These are phyloP conservation scores for Trichoderma simmonsii DNA, from an alignment of 2,329 filamentous ascomycete species.

Conservation along the genomic window DNA sequence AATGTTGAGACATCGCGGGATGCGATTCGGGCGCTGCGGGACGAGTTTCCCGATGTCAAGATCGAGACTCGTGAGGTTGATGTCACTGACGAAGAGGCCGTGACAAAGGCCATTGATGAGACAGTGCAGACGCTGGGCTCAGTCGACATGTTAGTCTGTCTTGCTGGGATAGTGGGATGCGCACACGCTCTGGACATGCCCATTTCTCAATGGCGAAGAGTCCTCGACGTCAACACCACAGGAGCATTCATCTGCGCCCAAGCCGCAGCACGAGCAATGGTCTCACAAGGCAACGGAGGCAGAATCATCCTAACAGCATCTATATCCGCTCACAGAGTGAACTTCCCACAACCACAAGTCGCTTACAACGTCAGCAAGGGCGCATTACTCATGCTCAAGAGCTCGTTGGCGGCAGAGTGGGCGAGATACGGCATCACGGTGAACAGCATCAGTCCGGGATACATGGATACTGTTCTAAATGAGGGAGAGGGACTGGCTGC, in stretches of 20 bases:
- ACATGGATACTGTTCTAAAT: constrained; percentile 75
- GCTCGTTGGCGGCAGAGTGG: constrained; percentile 70
- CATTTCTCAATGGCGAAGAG: constrained; percentile 52
- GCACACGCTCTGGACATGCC: constrained; percentile 52
- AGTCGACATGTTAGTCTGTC: constrained; percentile 26
- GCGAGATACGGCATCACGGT: constrained; percentile 66
- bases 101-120: constrained; percentile 19
- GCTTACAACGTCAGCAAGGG: constrained; percentile 73
- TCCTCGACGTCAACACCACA: constrained; percentile 69
- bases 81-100: constrained; percentile 23
- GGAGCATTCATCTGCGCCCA: constrained; percentile 69
- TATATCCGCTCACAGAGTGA: constrained; percentile 66
- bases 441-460: constrained; percentile 69
- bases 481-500: constrained; percentile 57
- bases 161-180: constrained; percentile 64
- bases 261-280: constrained; percentile 56
- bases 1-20: constrained; percentile 40
- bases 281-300: constrained; percentile 48
- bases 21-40: constrained; percentile 13
- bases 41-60: constrained; percentile 23
- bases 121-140: constrained; percentile 20
- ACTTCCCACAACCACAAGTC: constrained; percentile 69
- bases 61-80: constrained; percentile 21
- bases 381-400: constrained; percentile 60
- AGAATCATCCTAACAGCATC: constrained; percentile 65